Conservation (phyloP, 1,284 basidiomycete species). For the Leccinum angustisporum region DNA sequence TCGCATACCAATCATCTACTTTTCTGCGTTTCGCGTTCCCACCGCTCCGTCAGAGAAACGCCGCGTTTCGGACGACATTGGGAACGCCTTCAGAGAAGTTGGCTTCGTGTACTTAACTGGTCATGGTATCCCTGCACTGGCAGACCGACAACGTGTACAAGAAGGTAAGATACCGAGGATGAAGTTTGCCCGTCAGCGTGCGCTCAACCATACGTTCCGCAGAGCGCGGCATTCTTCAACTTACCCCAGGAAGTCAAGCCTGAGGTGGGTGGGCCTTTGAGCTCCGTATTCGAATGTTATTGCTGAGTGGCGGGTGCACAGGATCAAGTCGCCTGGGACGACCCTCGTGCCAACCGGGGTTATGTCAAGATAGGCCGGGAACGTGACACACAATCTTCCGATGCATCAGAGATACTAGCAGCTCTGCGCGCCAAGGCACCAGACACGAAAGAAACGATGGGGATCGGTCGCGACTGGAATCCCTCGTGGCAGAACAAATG, state of each 20-base stretch:
- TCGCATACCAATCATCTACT: constrained; percentile 76
- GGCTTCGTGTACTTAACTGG: too few relatives aligned
- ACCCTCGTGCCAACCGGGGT: constrained; percentile 80
- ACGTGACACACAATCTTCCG: constrained; percentile 71
- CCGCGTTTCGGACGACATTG: constrained; percentile 65
- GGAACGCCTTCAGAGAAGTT: constrained; percentile 74
- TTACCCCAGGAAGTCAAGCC: constrained; percentile 62
- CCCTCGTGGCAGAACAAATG: constrained; percentile 74
- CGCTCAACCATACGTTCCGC: background rate
- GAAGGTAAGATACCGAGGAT: constrained; percentile 45
- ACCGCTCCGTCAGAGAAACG: constrained; percentile 57
- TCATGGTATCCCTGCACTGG: constrained; percentile 55
- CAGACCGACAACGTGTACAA: constrained; percentile 56
- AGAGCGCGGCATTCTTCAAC: constrained; percentile 76
- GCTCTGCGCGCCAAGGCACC: constrained; percentile 69
- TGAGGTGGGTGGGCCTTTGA: constrained; percentile 42
- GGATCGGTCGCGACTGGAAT: constrained; percentile 83
- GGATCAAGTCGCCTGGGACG: constrained; percentile 70
- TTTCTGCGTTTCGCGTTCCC: constrained; percentile 61
- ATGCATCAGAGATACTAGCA: constrained; percentile 75
- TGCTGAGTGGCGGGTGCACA: constrained; percentile 26
- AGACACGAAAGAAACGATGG: constrained; percentile 82
- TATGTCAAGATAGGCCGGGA: constrained; percentile 81
- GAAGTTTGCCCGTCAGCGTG: background rate
- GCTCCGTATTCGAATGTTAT: constrained; percentile 17